A percentile compares a stretch with the other conserved stretches of the same genome.
Conservation (phyloP, 2,329 filamentous ascomycete species). For the Rutstroemia sp. region DNA sequence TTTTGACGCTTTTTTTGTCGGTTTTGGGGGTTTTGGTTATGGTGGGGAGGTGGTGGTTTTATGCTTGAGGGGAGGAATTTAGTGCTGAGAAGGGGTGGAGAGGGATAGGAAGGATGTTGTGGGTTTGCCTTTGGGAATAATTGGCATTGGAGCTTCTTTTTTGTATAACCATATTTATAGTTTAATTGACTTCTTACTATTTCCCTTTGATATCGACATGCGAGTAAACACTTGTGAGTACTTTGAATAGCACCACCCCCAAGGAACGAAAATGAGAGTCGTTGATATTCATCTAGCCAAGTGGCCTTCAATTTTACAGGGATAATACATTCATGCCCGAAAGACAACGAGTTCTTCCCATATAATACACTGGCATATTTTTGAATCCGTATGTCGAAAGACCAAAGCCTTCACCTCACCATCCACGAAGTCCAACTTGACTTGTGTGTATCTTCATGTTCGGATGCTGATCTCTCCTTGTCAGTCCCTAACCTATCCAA, state of each 20-base stretch:
- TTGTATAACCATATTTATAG: background rate
- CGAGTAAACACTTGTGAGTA: background rate
- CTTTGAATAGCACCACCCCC: background rate
- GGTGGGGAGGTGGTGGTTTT: too few relatives aligned
- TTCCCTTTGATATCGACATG: background rate
- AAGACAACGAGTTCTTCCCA: slow-evolving; percentile 16
- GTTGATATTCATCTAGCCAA: background rate
- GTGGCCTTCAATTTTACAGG: slow-evolving; percentile 1
- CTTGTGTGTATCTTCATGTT: slow-evolving; percentile 14
- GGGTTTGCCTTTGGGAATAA: too few relatives aligned
- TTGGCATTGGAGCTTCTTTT: background rate
- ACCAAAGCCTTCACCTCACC: slow-evolving; percentile 12
- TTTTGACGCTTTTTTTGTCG: too few relatives aligned
- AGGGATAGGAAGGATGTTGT: too few relatives aligned
- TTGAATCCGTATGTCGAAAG: slow-evolving; percentile 1
- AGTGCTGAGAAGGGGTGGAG: too few relatives aligned
- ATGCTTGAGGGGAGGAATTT: too few relatives aligned
- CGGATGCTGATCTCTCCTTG: slow-evolving; percentile 1
- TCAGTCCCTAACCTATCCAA: slow-evolving; percentile 25
- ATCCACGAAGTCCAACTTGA: slow-evolving; percentile 24
- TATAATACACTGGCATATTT: slow-evolving; percentile 20
- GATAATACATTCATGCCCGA: slow-evolving; percentile 13
- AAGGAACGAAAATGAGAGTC: background rate
- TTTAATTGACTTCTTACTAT: background rate
- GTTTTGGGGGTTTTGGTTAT: too few relatives aligned